Base-by-base conservation (phyloP, 1,284 basidiomycete genomes). In the Trametes sp. region DNA sequence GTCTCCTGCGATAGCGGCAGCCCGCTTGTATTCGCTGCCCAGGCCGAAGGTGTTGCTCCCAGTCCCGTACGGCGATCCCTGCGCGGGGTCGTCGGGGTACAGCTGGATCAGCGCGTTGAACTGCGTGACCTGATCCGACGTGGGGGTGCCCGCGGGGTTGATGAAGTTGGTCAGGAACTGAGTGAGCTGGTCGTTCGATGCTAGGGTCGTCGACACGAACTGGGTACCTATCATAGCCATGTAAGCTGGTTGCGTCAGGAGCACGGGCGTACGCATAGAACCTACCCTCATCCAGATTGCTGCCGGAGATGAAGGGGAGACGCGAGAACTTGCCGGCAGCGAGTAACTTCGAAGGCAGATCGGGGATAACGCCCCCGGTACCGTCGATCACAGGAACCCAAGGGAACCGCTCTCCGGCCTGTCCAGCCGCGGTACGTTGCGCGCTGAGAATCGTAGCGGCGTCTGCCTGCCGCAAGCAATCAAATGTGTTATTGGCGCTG, bases 31-130 rank as follows among this genome's bases (percentile, higher is more conserved):
- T 29, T 77, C 71, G 35, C 73, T 72, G 38, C 75, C 77, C 6
- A 81, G 70, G 0, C 82, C 83, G 63, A 85, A 85, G 0, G 82
- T 84, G 28, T 82, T 73, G 59, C 81, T 81, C 1, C 84, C 83
- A 0, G 83, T 84, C 41, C 78, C 77, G 66, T 78, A 85, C 0
- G 84, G 85, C 0, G 81, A 83, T 0, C 84, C 84, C 2, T 81
- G 69, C 7, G 80, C 72, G 8, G 84, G 83, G 49, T 76, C 73
- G 59, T 84, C 78, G 0, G 84, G 83, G 64, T 86, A 86, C 3
- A 84, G 71, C n/a, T 77, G 60, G 0, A 84, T 59, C 13, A 86
- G 60, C 16, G 64, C 66, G 14, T 78, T 68, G 4, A 75, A 67
- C 72, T 67, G 14, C 8, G 29, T 10, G 11, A 51, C 29, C 31